Evolutionary conservation across 2,329 filamentous ascomycete genomes (phyloP), one percentile per base, ranked within the genome.

Genomic region (Aspergillus alliaceus): DNA sequence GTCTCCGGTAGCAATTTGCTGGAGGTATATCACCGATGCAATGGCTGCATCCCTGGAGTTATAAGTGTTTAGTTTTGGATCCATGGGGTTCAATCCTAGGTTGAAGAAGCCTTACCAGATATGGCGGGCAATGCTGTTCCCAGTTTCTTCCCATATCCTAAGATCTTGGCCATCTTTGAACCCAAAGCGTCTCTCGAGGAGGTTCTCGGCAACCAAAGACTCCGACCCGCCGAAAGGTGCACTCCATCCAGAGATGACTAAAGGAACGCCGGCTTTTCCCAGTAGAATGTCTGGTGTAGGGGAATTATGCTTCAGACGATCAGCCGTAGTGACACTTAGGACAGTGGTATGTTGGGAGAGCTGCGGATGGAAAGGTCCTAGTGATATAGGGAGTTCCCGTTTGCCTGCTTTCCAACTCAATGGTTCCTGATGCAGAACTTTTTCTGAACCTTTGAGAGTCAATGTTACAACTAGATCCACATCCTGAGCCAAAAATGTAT

Each of bases 41-140:
- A 87, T 75, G 39, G 84, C 84, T 35, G 84, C 85, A 71, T 87
- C 85, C 82, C 82, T 78, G 60, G 22, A 46, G 49, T 9, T 18
- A 29, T 29, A 29, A 29, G 9, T 29, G 9, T 15, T n/a, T 22
- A 54, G 27, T 48, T 34, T 68, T 60, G 63, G 57, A 62, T 34
- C 25, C 15, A 51, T 48, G 24, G n/a, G 49, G 31, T 22, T 29
- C 34, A 40, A 4, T 40, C 18, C 44, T 5, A 24, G 24, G 22
- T 18, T 31, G 22, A 11, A 59, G 32, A 20, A 37, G 42, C 54
- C 73, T 68, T 78, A 87, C 88, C 88, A 90, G 49, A 90, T 79
- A 74, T 90, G 88, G 40, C 86, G 78, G 6, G 88, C 88, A 66
- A 90, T 90, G 68, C 86, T 89, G 66, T 90, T 87, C 4, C 87